Evolutionary conservation across 2,329 filamentous ascomycete species (phyloP).

Genomic region (Paracamarosporium sp.): DNA sequence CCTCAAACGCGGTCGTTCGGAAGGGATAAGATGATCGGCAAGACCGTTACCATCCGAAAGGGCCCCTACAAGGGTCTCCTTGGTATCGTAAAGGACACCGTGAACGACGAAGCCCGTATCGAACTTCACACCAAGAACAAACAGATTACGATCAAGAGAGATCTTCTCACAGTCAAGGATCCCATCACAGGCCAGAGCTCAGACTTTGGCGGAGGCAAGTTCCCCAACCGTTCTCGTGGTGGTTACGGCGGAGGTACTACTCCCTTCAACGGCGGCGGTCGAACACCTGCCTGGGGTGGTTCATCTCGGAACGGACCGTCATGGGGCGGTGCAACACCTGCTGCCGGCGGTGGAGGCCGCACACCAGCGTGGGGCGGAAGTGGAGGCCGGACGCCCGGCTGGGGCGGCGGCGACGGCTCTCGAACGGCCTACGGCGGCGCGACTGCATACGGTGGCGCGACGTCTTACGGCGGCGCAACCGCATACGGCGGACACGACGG

Average conservation of each 20-base stretch:
- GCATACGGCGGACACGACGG: constrained; percentile 45
- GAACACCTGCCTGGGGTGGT: constrained; percentile 44
- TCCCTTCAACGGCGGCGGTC: constrained; percentile 42
- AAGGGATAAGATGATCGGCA: constrained; percentile 84
- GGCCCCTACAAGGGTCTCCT: constrained; percentile 91
- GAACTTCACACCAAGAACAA: constrained; percentile 96
- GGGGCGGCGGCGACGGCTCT: constrained; percentile 53
- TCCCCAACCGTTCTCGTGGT: constrained; percentile 46
- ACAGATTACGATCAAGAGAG: constrained; percentile 82
- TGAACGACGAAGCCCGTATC: constrained; percentile 82
- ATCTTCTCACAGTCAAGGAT: constrained; percentile 84
- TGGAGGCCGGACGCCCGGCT: constrained; percentile 54
- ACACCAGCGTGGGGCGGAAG: constrained; percentile 53
- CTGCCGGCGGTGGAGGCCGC: constrained; percentile 39
- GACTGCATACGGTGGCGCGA: constrained; percentile 56
- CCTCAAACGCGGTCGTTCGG: constrained; percentile 76
- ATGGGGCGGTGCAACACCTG: constrained; percentile 50
- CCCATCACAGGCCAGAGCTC: constrained; percentile 77
- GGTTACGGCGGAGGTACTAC: constrained; percentile 43
- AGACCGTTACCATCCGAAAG: constrained; percentile 87
- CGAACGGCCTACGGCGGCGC: constrained; percentile 47
- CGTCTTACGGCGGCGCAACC: constrained; percentile 63
- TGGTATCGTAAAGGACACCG: constrained; percentile 95
- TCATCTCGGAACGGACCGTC: constrained; percentile 59
- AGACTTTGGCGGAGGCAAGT: constrained; percentile 62